Evolutionary conservation across 129 eudicot species (phyloP).

Genomic region (Escallonia rubra): DNA sequence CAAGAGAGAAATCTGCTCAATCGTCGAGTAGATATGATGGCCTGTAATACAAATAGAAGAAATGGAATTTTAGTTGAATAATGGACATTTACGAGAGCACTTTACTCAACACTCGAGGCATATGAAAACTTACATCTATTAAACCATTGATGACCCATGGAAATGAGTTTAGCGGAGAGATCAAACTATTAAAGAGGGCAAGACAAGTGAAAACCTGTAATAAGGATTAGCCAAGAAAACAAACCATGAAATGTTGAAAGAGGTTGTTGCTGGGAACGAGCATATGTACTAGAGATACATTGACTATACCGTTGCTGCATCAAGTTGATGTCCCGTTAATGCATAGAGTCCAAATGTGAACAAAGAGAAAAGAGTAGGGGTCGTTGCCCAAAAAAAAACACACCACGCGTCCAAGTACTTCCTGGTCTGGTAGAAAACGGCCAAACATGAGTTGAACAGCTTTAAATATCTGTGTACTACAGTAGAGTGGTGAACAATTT

Average conservation of each 20-base stretch:
- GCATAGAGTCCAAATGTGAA: constrained; percentile 87
- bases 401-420: constrained; percentile 99
- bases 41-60: constrained; percentile 38
- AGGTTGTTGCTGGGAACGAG: constrained; percentile 2
- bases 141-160: constrained; percentile 98
- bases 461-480: neutral
- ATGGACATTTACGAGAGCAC: constrained; percentile 1
- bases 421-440: constrained; percentile 51
- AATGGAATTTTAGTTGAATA: neutral
- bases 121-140: constrained; percentile 67
- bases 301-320: constrained; percentile 85
- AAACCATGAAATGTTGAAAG: constrained; percentile 1
- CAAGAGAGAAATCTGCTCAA: constrained; percentile 77
- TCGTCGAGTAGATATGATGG: constrained; percentile 75
- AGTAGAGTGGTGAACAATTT: neutral
- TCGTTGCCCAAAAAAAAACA: constrained; percentile 98
- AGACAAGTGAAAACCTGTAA: constrained; percentile 96
- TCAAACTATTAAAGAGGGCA: constrained; percentile 86
- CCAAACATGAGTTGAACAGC: neutral
- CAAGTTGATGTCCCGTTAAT: constrained; percentile 81
- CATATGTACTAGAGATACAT: constrained; percentile 7
- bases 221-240: constrained; percentile 1
- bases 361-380: constrained; percentile 91
- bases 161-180: constrained; percentile 91
- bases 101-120: constrained; percentile 2